Evolutionary conservation across 2,329 filamentous ascomycete genomes (phyloP), one percentile per base, ranked within the genome.

Genomic region (Cyanodermella asteris): DNA sequence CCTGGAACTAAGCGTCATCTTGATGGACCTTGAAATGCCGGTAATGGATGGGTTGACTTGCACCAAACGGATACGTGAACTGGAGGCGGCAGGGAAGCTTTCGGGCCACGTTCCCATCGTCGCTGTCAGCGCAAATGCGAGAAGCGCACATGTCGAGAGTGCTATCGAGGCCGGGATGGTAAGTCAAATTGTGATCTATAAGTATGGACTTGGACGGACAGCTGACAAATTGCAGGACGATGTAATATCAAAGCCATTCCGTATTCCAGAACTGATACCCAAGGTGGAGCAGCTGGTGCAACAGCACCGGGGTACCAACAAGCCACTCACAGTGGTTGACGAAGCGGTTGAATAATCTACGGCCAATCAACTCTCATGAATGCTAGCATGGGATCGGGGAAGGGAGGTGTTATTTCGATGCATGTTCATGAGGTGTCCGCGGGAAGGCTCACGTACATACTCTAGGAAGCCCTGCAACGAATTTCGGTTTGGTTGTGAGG

Each of bases 21-120:
- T 82, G 5, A 80, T 82, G 74, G 76, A 82, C 40, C 56, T 80
- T 23, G 74, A 81, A 39, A 82, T 82, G 75, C 75, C 75, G 1
- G 60, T 80, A 20, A 81, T 81, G 75, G 73, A 82, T 38, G 76
- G 76, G 18, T 64, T 76, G 45, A 72, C 72, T 3, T 78, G 74
- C 33, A 68, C 74, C 7, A 56, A 60, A 21, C 62, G 55, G 31
- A 80, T 84, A 26, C 61, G 76, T 11, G 60, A 72, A 31, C 52
- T 76, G 11, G 72, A 82, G 42, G 50, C 49, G 24, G 55, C 64
- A 26, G 65, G 66, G 12, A 62, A 56, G 16, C 61, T 76, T 23
- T 53, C 59, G 11, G 51, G 56, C 24, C 72, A 77, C 38, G 64
- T 78, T n/a, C 72, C 73, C 3, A 75, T 78, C 36, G 75, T 80